Evolutionary conservation across 371 early-diverging fungal genomes (phyloP), one percentile per base, ranked within the genome.

Genomic region (Mortierella sp.): DNA sequence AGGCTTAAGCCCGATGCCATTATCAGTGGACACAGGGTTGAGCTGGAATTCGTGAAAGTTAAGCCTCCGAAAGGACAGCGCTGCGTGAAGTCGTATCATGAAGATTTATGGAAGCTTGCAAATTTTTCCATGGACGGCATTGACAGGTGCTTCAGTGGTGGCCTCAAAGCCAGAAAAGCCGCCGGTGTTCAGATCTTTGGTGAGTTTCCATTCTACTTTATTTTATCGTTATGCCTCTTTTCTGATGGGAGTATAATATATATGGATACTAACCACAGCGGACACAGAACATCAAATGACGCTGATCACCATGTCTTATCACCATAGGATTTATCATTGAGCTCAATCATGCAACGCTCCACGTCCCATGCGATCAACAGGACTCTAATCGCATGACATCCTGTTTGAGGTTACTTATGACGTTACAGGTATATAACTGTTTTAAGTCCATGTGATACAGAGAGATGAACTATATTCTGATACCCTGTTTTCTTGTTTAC

Each of bases 1-100:
- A 66, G 72, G 10, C 55, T 52, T 62, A 60, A 72, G 55, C 72
- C 72, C 0, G 72, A 72, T 61, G 72, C 24, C 41, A 65, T 71
- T 28, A 58, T 71, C 48, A 64, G 71, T 36, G 53, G 38, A 21
- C 10, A 22, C 11, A 33, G 47, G 28, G 10, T 41, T 2, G 55
- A 72, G 50, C 43, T 65, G 21, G 61, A 55, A 1, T 65, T 65
- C 61, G n/a, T 72, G 8, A 61, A 71, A 32, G 53, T 71, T 36
- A 71, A 71, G 53, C 71, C 71, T 15, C 65, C 65, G 6, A 65
- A 63, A 60, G 71, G 60, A 11, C 33, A 61, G 15, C 19, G 24
- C 3, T 41, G 41, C 58, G 7, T 16, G 5, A 32, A 57, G 48
- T 19, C 24, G 10, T 65, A 58, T 36, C 58, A 65, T 8, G 41